Conservation (phyloP, 805 yeast species). For the Naumovozyma dairenensis region DNA sequence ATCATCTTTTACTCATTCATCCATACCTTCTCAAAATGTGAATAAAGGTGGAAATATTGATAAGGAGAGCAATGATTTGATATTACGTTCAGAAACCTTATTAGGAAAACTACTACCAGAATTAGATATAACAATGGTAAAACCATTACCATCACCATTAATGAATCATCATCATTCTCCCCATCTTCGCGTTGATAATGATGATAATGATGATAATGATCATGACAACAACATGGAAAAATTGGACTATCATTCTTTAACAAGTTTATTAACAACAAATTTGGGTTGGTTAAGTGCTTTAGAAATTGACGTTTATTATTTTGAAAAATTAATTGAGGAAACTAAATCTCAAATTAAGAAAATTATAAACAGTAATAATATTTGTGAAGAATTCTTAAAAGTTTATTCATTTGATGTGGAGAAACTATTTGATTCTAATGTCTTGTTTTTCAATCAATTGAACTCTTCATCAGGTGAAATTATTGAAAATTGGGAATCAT, state of each 20-base stretch:
- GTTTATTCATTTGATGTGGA: slow-evolving; percentile 42
- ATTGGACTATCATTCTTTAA: slow-evolving; percentile 16
- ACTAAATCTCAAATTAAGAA: slow-evolving; percentile 30
- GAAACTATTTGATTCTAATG: slow-evolving; percentile 33
- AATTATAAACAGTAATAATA: slow-evolving; percentile 38
- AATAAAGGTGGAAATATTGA: not conserved
- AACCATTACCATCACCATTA: slow-evolving; percentile 22
- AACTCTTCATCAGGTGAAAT: slow-evolving; percentile 31
- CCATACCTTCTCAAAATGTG: too few species aligned
- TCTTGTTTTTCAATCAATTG: slow-evolving; percentile 32
- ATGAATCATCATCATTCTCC: slow-evolving; percentile 18
- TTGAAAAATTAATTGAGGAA: slow-evolving; percentile 22
- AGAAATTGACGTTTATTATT: slow-evolving; percentile 32
- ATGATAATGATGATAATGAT: too few species aligned
- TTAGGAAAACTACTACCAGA: too few species aligned
- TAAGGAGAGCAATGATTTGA: not conserved
- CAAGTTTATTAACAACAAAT: slow-evolving; percentile 34
- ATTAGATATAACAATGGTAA: too few species aligned
- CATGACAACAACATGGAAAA: slow-evolving; percentile 1
- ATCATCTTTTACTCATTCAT: too few species aligned
- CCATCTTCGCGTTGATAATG: not conserved
- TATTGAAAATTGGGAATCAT: slow-evolving; percentile 32
- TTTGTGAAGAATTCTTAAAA: slow-evolving; percentile 41
- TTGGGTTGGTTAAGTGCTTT: slow-evolving; percentile 45
- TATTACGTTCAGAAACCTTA: too few species aligned